phyloP scores from a whole-genome alignment of 73 alveolate genomes.

The Paramecium octaurelia region DNA sequence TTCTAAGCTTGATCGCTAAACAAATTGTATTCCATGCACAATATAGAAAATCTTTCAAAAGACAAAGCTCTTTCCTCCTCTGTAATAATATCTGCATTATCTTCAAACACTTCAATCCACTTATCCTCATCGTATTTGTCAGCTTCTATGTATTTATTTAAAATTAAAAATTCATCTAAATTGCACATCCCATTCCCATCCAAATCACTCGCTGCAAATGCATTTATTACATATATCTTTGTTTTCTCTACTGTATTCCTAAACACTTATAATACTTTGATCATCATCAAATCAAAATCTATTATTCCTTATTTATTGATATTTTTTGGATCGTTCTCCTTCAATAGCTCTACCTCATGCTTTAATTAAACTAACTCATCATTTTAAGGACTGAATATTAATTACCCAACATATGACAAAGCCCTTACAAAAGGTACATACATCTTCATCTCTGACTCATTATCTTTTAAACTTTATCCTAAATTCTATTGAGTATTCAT shows the following conservation, averaged over 20 bases:
- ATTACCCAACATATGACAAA: neutral
- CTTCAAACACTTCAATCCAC: slow-evolving; percentile 6
- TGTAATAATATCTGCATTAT: slow-evolving; percentile 43
- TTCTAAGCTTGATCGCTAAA: slow-evolving; percentile 50
- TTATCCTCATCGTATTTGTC: neutral
- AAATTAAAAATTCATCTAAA: slow-evolving; percentile 38
- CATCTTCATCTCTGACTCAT: neutral
- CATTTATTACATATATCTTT: slow-evolving; percentile 47
- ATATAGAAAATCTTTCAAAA: slow-evolving; percentile 54
- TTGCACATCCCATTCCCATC: slow-evolving; percentile 62
- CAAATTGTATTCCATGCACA: slow-evolving; percentile 55
- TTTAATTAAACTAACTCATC: neutral
- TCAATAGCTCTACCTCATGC: neutral
- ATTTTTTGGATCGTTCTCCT: neutral
- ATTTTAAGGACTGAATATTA: neutral
- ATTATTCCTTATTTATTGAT: neutral
- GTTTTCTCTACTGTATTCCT: neutral
- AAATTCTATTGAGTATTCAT: neutral
- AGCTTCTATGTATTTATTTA: slow-evolving; percentile 39
- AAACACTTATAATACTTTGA: neutral
- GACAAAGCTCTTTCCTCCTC: slow-evolving; percentile 27
- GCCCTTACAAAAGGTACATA: neutral
- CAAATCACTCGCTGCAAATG: slow-evolving; percentile 56
- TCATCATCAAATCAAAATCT: neutral
- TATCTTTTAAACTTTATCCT: neutral